phyloP scores from a whole-genome alignment of 164 flowering plant species.

The Amborella trichopoda region DNA sequence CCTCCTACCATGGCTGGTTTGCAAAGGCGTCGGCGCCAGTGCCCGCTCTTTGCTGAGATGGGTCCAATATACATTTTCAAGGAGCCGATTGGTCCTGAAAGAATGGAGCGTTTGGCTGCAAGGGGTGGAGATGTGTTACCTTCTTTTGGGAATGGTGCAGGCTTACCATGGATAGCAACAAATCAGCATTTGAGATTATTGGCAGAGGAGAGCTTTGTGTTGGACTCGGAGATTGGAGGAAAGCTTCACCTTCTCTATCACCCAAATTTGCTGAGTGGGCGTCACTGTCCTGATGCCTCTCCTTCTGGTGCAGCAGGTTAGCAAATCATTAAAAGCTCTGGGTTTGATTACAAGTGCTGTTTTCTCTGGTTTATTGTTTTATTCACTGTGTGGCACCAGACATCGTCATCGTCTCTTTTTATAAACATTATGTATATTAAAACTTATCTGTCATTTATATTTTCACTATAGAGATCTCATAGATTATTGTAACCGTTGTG shows the following conservation, averaged over 20 bases:
- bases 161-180: constrained; percentile 77
- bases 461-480: too few species aligned
- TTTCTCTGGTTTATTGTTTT: too few species aligned
- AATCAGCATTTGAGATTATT: constrained; percentile 45
- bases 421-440: too few species aligned
- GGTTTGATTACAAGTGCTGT: not conserved
- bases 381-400: too few species aligned
- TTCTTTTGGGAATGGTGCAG: constrained; percentile 83
- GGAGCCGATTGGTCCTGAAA: constrained; percentile 93
- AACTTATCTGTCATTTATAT: too few species aligned
- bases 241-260: constrained; percentile 86
- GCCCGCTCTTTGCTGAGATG: constrained; percentile 99
- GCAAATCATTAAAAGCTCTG: not conserved
- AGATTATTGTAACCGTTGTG: too few species aligned
- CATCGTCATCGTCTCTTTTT: too few species aligned
- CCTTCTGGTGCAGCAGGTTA: constrained; percentile 90
- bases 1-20: constrained; percentile 99
- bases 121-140: constrained; percentile 97
- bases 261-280: constrained; percentile 83
- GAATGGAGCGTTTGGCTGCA: constrained; percentile 79
- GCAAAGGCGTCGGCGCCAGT: constrained; percentile 95
- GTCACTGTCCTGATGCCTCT: constrained; percentile 98
- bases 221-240: constrained; percentile 90
- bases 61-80: constrained; percentile 93
- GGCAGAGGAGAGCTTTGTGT: constrained; percentile 63